Conservation (phyloP, 495 filamentous ascomycete genomes). For the Trichoderma asperelloides region DNA sequence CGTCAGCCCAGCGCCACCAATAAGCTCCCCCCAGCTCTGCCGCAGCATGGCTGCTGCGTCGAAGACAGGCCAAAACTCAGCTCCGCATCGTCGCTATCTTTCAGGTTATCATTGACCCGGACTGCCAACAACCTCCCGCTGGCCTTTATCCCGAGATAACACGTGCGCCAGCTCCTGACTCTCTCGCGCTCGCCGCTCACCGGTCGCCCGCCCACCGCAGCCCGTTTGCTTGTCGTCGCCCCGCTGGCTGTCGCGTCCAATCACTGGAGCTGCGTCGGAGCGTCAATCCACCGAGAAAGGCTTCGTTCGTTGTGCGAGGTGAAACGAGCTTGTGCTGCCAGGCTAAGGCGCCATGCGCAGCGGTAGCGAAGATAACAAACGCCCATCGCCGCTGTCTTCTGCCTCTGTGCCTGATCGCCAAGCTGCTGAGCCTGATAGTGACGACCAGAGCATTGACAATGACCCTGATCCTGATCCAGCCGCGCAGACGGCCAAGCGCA, state of each 20-base stretch:
- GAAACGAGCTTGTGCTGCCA: neutral
- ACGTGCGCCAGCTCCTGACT: neutral
- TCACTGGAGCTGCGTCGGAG: neutral
- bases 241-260: neutral
- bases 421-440: conserved; percentile 31
- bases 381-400: neutral
- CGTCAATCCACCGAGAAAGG: conserved; percentile 2
- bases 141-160: conserved; percentile 37
- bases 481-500: conserved; percentile 36
- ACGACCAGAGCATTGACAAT: conserved; percentile 30
- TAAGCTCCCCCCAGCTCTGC: neutral
- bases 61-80: neutral
- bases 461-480: conserved; percentile 28
- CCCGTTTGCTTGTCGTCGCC: neutral
- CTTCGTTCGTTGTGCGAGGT: neutral
- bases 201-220: no score
- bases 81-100: neutral
- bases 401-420: conserved; percentile 14
- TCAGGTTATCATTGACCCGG: neutral
- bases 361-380: conserved; percentile 2
- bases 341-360: neutral
- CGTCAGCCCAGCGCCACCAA: neutral
- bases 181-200: neutral
- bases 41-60: neutral
- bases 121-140: conserved; percentile 23